phyloP scores from a whole-genome alignment of 2,329 filamentous ascomycete species.

The Nannizziopsis barbatae region DNA sequence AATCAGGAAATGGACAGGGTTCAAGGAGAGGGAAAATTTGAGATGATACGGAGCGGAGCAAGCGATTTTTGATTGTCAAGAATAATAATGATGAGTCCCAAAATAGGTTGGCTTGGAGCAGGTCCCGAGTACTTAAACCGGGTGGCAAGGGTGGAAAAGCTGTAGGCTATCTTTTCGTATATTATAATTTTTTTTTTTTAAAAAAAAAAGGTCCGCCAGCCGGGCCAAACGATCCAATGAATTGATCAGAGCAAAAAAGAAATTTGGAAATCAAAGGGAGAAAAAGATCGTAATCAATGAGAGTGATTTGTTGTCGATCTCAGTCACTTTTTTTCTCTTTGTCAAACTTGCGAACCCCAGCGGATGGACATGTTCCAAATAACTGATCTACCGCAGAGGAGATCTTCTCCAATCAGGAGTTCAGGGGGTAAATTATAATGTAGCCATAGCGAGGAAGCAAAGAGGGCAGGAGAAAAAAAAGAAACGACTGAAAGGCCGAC shows the following conservation, averaged over 20 bases:
- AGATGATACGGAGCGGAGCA: not conserved
- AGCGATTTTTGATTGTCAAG: not conserved
- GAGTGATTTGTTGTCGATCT: slow-evolving; percentile 5
- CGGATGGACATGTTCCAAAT: slow-evolving; percentile 6
- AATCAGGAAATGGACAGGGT: too few species aligned
- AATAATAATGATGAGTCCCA: not conserved
- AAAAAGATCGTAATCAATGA: not conserved
- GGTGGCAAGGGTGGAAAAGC: slow-evolving; percentile 6
- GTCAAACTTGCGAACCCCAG: slow-evolving; percentile 4
- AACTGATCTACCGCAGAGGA: slow-evolving; percentile 3
- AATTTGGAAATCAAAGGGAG: not conserved
- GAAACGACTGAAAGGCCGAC: not conserved
- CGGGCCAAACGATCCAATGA: slow-evolving; percentile 2
- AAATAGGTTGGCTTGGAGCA: slow-evolving; percentile 6
- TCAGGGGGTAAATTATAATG: slow-evolving; percentile 3
- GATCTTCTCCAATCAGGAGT: slow-evolving; percentile 5
- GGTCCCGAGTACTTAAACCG: not conserved
- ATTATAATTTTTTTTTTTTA: not conserved
- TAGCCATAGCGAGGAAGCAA: not conserved
- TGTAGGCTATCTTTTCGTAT: slow-evolving; percentile 8
- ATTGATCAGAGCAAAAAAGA: slow-evolving; percentile 1
- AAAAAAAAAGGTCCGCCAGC: not conserved
- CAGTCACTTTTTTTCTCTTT: slow-evolving; percentile 1
- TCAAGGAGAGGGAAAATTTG: too few species aligned
- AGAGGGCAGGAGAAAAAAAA: not conserved